A percentile compares a stretch with the other conserved stretches of the same genome.
These are phyloP conservation scores for Juncus inflexus DNA, from an alignment of 176 grass and related monocot genomes.

Conservation along the genomic window DNA sequence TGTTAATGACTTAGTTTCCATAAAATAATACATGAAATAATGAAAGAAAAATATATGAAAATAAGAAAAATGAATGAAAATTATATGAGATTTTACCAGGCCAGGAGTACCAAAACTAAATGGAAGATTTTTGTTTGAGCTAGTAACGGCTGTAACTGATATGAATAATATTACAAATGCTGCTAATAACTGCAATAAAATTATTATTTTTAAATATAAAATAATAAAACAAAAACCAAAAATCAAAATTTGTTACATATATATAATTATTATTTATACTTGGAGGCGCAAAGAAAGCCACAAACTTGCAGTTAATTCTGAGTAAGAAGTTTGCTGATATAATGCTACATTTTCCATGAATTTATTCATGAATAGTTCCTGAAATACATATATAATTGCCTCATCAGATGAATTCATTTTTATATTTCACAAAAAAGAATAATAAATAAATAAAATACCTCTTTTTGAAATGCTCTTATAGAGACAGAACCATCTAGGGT, in stretches of 20 bases:
- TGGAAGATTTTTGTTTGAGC: slow-evolving; percentile 43
- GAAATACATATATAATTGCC: neutral
- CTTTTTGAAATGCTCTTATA: slow-evolving; percentile 86
- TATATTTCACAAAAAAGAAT: neutral
- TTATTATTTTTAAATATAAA: slow-evolving; percentile 3
- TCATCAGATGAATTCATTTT: too few species aligned
- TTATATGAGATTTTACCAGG: slow-evolving; percentile 40
- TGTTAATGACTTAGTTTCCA: slow-evolving; percentile 11
- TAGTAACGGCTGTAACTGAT: slow-evolving; percentile 56
- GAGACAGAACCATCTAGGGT: slow-evolving; percentile 87
- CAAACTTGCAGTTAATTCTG: slow-evolving; percentile 66
- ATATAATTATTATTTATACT: slow-evolving; percentile 34
- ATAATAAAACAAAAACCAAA: slow-evolving; percentile 17
- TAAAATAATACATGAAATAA: slow-evolving; percentile 6
- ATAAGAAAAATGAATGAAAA: too few species aligned
- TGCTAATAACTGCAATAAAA: slow-evolving; percentile 71
- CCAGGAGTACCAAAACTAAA: slow-evolving; percentile 70
- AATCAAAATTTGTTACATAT: neutral
- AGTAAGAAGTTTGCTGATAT: slow-evolving; percentile 93
- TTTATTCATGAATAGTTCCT: slow-evolving; percentile 63
- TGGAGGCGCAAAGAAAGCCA: slow-evolving; percentile 93
- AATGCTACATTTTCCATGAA: slow-evolving; percentile 63
- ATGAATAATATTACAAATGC: slow-evolving; percentile 87
- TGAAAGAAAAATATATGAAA: too few species aligned
- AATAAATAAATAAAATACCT: slow-evolving; percentile 40